These are phyloP conservation scores for Ophiostoma perfectum DNA, from an alignment of 2,329 filamentous ascomycete species.

Conservation along the genomic window DNA sequence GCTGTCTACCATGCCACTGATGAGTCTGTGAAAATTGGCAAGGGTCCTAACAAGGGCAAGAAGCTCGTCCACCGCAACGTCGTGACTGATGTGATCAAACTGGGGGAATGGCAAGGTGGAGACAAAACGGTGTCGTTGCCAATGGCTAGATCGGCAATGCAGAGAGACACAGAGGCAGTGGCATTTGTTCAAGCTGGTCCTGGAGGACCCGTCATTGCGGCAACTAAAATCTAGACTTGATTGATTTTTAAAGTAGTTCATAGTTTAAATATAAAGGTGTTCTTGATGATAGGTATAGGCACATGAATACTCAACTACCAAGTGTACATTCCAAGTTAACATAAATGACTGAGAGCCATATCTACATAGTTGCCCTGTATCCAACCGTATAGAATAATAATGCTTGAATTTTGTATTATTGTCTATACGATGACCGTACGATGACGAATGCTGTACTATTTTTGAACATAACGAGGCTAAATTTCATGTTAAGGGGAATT, in stretches of 20 bases:
- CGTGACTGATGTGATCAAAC: constrained; percentile 32
- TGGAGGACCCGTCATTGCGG: background rate
- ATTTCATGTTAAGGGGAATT: no score
- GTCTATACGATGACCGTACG: no score
- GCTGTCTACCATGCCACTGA: background rate
- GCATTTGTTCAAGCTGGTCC: background rate
- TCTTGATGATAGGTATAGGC: no score
- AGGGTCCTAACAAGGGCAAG: constrained; percentile 36
- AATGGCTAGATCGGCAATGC: constrained; percentile 19
- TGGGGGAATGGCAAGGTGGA: constrained; percentile 36
- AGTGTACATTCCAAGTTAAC: no score
- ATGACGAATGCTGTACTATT: no score
- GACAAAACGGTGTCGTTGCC: constrained; percentile 31
- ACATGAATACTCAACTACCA: no score
- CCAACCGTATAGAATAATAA: no score
- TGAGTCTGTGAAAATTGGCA: constrained; percentile 30
- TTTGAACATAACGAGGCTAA: no score
- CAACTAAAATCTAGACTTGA: background rate
- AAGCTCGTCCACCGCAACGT: constrained; percentile 34
- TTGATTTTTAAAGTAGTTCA: background rate
- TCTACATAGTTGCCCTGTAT: no score
- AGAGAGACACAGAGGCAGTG: background rate
- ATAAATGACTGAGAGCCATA: no score
- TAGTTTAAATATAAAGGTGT: no score
- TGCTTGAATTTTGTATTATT: no score